Percentiles rank a stretch among this genome's conserved stretches.
Evolutionary conservation across 208 protist species (phyloP).

Genomic region (Trypanosoma brucei): DNA sequence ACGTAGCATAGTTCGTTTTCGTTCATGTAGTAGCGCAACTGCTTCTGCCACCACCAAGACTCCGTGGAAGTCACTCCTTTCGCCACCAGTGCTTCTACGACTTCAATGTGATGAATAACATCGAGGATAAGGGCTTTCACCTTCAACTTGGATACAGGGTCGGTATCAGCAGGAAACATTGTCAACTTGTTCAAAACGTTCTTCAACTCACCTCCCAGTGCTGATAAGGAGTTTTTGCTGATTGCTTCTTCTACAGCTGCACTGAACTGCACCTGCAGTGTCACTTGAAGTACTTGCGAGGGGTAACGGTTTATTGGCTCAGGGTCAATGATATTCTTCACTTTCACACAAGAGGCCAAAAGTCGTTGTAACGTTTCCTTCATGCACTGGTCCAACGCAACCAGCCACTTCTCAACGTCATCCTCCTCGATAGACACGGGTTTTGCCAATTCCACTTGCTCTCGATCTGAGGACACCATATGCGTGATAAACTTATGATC

Average conservation of each 20-base stretch:
- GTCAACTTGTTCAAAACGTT: conserved; percentile 73
- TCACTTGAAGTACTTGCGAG: conserved; percentile 88
- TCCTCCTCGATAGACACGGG: conserved; percentile 80
- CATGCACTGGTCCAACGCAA: conserved; percentile 85
- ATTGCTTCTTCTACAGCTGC: conserved; percentile 63
- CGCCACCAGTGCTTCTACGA: conserved; percentile 80
- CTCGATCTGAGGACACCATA: conserved; percentile 88
- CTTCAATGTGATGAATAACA: conserved; percentile 94
- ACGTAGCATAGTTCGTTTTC: conserved; percentile 64
- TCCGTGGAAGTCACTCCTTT: conserved; percentile 40
- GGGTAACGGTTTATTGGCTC: conserved; percentile 60
- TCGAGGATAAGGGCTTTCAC: conserved; percentile 95
- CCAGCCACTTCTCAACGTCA: conserved; percentile 93
- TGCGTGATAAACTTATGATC: conserved; percentile 79
- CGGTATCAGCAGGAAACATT: conserved; percentile 31
- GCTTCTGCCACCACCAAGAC: conserved; percentile 96
- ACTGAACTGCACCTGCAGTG: conserved; percentile 84
- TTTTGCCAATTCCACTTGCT: conserved; percentile 66
- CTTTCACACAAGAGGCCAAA: conserved; percentile 51
- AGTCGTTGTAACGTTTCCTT: conserved; percentile 70
- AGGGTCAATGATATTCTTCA: conserved; percentile 36
- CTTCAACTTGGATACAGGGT: conserved; percentile 60
- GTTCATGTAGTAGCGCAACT: conserved; percentile 93
- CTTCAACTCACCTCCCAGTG: conserved; percentile 28
- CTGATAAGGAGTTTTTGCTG: conserved; percentile 21